Evolutionary conservation across 2,329 filamentous ascomycete genomes (phyloP), one percentile per base, ranked within the genome.

Genomic region (Fusarium sp.): DNA sequence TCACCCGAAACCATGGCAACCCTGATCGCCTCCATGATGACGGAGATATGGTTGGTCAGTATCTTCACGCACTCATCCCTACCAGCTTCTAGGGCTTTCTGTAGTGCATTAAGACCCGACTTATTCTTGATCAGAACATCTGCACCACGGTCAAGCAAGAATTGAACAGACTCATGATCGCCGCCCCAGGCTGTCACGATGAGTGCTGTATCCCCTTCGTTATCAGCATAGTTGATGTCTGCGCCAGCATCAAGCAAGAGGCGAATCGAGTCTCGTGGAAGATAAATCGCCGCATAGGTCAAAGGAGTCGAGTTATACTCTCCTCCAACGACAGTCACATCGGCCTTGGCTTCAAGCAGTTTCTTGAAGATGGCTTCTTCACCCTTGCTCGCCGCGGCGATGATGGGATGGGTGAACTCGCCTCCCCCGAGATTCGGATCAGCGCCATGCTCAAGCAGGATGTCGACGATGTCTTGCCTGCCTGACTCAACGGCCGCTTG

Each of bases 401-500:
- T 76, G 35, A 84, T 77, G 1, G 82, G 82, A 3, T 78, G 77
- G 1, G 78, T 70, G 33, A 71, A 55, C 0, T 79, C 75, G 15
- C 81, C 81, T 7, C 76, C 77, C 8, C 82, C 81, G 2, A 79
- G 69, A 58, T 83, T 78, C 1, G 82, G 81, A 60, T 83, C 72
- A 13, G 81, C 82, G 12, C 64, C 60, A 27, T 80, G 75, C 18
- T 82, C 76, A 12, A 84, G 78, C 6, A 84, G 67, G 4, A 83
- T 69, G 2, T 73, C 66, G 15, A 83, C 82, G 13, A 83, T 80
- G 6, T 82, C 79, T 0, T 54, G 62, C 35, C 78, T 74, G 6
- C 81, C 77, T 2, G 76, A 75, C 45, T 82, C 80, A 40, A 78
- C 79, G 0, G 83, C 83, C 1, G 76, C 82, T 56, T 84, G 83